These are phyloP conservation scores for Haematococcus lacustris DNA, from an alignment of 139 green algal species.

Conservation along the genomic window DNA sequence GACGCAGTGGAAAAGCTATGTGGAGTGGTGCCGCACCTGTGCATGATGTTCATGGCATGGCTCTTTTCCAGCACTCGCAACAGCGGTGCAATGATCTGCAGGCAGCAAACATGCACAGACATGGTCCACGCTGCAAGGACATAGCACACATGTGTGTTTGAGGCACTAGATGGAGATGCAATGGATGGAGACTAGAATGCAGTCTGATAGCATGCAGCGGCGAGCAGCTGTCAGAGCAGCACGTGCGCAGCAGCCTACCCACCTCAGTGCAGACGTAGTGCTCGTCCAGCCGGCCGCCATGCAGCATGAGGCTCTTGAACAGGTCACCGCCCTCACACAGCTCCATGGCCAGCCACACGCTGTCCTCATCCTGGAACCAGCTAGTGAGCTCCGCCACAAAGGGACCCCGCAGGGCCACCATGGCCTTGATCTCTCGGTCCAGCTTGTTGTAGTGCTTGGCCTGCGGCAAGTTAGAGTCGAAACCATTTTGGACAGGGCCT, in stretches of 20 bases:
- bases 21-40: no score
- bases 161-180: no score
- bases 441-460: constrained; percentile 61
- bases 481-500: no score
- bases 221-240: no score
- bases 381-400: constrained; percentile 51
- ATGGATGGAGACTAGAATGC: no score
- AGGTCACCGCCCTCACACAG: constrained; percentile 72
- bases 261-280: constrained; percentile 65
- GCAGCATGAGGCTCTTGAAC: constrained; percentile 64
- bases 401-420: constrained; percentile 18
- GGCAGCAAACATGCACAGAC: not conserved
- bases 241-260: no score
- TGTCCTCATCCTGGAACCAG: constrained; percentile 50
- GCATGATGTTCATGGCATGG: constrained; percentile 55
- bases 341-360: constrained; percentile 73
- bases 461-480: not conserved
- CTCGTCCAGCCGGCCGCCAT: constrained; percentile 55
- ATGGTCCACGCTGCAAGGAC: no score
- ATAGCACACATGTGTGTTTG: no score
- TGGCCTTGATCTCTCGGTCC: constrained; percentile 35
- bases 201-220: no score
- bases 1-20: no score
- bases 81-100: constrained; percentile 67
- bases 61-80: constrained; percentile 66